Percentiles rank a stretch among this genome's conserved stretches.
Conservation (phyloP, 352 stramenopile genomes). For the Globisporangium cystogenes region DNA sequence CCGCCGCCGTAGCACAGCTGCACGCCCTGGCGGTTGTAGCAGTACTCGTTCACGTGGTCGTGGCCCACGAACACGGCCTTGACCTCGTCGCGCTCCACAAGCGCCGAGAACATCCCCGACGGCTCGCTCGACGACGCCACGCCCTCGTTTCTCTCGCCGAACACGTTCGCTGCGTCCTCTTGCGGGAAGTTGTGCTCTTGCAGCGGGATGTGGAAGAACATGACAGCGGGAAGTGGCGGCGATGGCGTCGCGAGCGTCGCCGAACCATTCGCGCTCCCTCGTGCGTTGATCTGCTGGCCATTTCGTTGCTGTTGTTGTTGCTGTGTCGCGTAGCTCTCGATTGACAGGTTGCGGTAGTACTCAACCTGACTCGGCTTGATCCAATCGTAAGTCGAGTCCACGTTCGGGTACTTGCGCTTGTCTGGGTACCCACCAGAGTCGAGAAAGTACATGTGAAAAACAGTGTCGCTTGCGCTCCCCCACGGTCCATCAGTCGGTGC, state of each 20-base stretch:
- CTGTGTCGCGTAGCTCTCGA: too few species aligned
- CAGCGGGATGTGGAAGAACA: constrained; percentile 65
- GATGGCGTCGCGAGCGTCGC: too few species aligned
- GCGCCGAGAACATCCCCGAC: constrained; percentile 29
- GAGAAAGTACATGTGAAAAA: constrained; percentile 73
- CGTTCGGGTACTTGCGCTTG: constrained; percentile 18
- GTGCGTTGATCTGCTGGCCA: too few species aligned
- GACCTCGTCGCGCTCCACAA: constrained; percentile 41
- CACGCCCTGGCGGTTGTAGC: constrained; percentile 33
- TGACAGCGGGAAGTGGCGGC: constrained; percentile 26
- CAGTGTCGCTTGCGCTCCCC: constrained; percentile 21
- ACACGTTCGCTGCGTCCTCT: too few species aligned
- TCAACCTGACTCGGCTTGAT: constrained; percentile 42
- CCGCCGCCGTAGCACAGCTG: constrained; percentile 56
- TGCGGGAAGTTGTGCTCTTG: constrained; percentile 30
- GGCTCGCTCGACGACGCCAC: constrained; percentile 23
- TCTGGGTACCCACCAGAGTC: constrained; percentile 40
- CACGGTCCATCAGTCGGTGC: constrained; percentile 32
- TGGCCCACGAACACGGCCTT: constrained; percentile 57
- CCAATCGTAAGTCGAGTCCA: constrained; percentile 31
- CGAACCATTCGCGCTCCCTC: too few species aligned
- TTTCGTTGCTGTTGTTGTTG: too few species aligned
- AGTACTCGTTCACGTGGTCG: constrained; percentile 63
- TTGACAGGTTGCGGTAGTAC: constrained; percentile 30
- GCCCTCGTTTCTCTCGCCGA: constrained; percentile 25